A percentile compares a stretch with the other conserved stretches of the same genome.
These are phyloP conservation scores for Xanthoceras sorbifolium DNA, from an alignment of 345 rosid genomes.

Conservation along the genomic window DNA sequence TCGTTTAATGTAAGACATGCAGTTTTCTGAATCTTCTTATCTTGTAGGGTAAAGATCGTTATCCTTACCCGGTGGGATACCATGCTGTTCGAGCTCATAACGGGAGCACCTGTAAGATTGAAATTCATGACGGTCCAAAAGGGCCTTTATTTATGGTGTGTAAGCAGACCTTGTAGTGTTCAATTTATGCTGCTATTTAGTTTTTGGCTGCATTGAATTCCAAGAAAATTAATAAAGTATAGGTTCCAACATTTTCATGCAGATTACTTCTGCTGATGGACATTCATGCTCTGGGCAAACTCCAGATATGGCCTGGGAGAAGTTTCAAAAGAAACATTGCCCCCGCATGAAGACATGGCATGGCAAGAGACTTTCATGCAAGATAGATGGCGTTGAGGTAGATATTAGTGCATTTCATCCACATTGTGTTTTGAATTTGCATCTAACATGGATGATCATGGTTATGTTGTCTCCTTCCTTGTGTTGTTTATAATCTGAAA, in stretches of 20 bases:
- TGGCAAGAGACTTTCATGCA: conserved; percentile 79
- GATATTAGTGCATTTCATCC: conserved; percentile 5
- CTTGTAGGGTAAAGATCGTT: conserved; percentile 82
- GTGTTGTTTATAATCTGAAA: conserved; percentile 9
- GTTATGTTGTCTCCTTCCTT: not conserved
- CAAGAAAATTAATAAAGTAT: not conserved
- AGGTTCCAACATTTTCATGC: conserved; percentile 25
- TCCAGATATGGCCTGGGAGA: conserved; percentile 81
- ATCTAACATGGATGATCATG: not conserved
- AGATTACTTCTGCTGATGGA: conserved; percentile 68
- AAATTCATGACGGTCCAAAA: conserved; percentile 73
- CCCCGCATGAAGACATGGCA: conserved; percentile 62
- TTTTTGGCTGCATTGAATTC: not conserved
- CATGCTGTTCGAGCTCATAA: conserved; percentile 63
- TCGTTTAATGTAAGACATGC: conserved; percentile 4
- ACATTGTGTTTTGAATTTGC: not conserved
- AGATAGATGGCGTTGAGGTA: conserved; percentile 80
- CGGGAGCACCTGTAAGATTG: conserved; percentile 59
- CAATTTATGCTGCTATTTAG: conserved; percentile 3
- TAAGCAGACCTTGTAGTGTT: conserved; percentile 23
- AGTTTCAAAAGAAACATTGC: conserved; percentile 67
- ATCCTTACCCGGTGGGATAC: conserved; percentile 92
- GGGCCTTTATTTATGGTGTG: conserved; percentile 84
- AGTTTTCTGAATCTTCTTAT: conserved; percentile 3
- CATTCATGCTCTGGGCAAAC: conserved; percentile 69